Evolutionary conservation across 495 filamentous ascomycete species (phyloP).

Genomic region (Tuber borchii): DNA sequence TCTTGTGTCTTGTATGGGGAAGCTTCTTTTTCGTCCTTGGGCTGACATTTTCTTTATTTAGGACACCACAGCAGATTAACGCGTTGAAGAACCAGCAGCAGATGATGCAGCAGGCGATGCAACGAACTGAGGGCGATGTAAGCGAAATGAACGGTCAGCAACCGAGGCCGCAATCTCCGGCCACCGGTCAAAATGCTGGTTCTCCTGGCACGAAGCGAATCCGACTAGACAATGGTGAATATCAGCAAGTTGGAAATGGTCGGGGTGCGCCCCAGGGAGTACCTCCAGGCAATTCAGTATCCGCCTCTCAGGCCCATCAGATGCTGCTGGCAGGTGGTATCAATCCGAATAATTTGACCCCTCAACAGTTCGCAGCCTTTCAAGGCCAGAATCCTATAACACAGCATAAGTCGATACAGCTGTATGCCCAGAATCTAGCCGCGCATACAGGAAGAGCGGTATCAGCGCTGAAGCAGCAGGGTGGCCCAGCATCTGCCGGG

Average conservation of each 20-base stretch:
- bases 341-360: conserved; percentile 63
- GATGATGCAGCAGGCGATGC: conserved; percentile 62
- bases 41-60: conserved; percentile 40
- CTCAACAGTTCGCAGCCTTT: conserved; percentile 70
- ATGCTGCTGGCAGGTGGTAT: conserved; percentile 72
- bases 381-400: conserved; percentile 54
- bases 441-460: conserved; percentile 38
- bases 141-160: conserved; percentile 69
- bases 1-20: conserved; percentile 17
- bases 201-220: conserved; percentile 80
- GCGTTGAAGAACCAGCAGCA: conserved; percentile 60
- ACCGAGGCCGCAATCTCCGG: conserved; percentile 67
- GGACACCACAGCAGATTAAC: conserved; percentile 61
- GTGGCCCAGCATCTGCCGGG: conserved; percentile 47
- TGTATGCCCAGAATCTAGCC: conserved; percentile 76
- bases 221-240: conserved; percentile 69
- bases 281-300: conserved; percentile 30
- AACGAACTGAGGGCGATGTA: conserved; percentile 75
- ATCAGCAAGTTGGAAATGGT: conserved; percentile 72
- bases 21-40: conserved; percentile 16
- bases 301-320: conserved; percentile 53
- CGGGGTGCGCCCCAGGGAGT: conserved; percentile 51
- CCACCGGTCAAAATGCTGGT: conserved; percentile 76
- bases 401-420: conserved; percentile 74
- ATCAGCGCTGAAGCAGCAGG: conserved; percentile 31